Percentiles rank a stretch among this genome's conserved stretches.
These are phyloP conservation scores for Agapanthus africanus DNA, from an alignment of 106 monocot genomes.

Conservation along the genomic window DNA sequence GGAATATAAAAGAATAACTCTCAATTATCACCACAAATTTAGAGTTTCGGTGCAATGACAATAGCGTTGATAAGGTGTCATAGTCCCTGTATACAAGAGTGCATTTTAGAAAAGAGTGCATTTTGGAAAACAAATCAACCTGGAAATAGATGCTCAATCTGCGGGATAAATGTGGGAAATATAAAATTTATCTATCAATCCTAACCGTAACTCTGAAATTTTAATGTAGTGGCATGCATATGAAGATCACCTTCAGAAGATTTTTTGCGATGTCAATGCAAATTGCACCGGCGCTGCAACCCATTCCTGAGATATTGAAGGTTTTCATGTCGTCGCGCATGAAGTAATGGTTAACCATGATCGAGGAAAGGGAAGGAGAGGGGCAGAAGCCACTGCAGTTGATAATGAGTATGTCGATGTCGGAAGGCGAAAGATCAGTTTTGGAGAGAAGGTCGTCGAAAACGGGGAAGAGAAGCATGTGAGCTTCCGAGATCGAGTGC, in stretches of 20 bases:
- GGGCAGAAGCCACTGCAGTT: constrained; percentile 69
- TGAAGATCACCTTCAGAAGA: constrained; percentile 10
- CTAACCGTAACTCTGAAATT: too few relatives aligned
- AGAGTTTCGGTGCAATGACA: too few relatives aligned
- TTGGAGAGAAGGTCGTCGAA: constrained; percentile 48
- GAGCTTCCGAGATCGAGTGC: constrained; percentile 29
- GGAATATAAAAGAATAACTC: too few relatives aligned
- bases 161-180: too few relatives aligned
- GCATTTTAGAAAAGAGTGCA: too few relatives aligned
- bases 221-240: too few relatives aligned
- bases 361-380: constrained; percentile 39
- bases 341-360: constrained; percentile 33
- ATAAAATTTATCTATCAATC: too few relatives aligned
- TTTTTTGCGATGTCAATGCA: constrained; percentile 33
- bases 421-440: constrained; percentile 21
- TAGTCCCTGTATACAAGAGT: too few relatives aligned
- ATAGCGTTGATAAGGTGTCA: too few relatives aligned
- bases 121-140: too few relatives aligned
- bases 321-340: constrained; percentile 42
- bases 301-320: constrained; percentile 63
- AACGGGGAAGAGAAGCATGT: constrained; percentile 37
- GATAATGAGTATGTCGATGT: constrained; percentile 43
- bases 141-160: too few relatives aligned
- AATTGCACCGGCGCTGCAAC: constrained; percentile 49
- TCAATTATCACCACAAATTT: too few relatives aligned